Percentiles rank a stretch among this genome's conserved stretches.
Evolutionary conservation across 805 yeast genomes (phyloP).

Genomic region (Grigorovia humatica): DNA sequence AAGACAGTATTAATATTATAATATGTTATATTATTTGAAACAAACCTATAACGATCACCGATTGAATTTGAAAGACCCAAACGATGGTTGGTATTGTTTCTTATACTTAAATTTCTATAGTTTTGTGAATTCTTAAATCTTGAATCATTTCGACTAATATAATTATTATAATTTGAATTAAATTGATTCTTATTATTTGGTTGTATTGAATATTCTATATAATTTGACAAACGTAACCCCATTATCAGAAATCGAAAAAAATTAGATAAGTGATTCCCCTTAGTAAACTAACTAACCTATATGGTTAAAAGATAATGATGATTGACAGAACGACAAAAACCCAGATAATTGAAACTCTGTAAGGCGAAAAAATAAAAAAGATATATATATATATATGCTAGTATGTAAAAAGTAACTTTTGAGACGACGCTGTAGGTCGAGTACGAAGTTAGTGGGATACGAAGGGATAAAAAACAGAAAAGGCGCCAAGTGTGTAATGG

Average conservation of each 20-base stretch:
- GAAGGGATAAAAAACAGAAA: not conserved
- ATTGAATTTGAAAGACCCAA: not conserved
- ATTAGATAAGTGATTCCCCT: not conserved
- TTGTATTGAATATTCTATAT: slow-evolving; percentile 1
- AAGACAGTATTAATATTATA: not conserved
- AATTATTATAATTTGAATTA: not conserved
- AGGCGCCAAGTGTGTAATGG: not conserved
- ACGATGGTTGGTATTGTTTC: not conserved
- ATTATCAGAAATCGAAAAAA: not conserved
- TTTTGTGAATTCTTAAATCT: not conserved
- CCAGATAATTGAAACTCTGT: no score
- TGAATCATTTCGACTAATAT: not conserved
- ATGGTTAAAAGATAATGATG: not conserved
- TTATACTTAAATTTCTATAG: not conserved
- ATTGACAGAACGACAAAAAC: not conserved
- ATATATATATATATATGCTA: no score
- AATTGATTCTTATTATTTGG: not conserved
- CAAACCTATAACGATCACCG: not conserved
- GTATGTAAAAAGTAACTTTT: no score
- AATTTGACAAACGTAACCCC: slow-evolving; percentile 3
- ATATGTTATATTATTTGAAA: not conserved
- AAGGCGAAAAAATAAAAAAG: not conserved
- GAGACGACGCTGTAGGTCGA: no score
- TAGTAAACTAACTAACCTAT: no score
- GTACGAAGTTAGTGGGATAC: not conserved